A percentile compares a stretch with the other conserved stretches of the same genome.
Conservation (phyloP, 208 protist species). For the Leishmania aethiopica region DNA sequence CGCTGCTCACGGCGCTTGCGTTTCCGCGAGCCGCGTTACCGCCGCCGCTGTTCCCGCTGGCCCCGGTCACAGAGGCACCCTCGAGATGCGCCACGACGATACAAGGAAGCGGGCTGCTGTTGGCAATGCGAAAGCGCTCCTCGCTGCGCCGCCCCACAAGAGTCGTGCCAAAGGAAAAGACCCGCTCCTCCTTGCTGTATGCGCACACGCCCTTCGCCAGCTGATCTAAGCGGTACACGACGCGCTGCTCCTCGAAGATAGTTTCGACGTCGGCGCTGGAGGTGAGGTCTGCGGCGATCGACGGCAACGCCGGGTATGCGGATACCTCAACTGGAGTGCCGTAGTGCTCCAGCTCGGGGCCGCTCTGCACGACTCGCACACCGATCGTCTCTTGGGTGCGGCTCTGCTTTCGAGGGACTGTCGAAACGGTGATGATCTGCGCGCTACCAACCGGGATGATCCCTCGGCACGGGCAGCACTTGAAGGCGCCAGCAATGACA, state of each 20-base stretch:
- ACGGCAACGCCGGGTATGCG: conserved; percentile 93
- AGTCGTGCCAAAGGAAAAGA: conserved; percentile 93
- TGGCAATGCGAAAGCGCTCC: conserved; percentile 95
- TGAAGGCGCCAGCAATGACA: conserved; percentile 80
- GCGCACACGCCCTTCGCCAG: conserved; percentile 64
- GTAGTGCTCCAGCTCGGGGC: conserved; percentile 61
- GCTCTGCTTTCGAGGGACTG: conserved; percentile 66
- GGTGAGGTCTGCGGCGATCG: conserved; percentile 90
- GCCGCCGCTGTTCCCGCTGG: conserved; percentile 12
- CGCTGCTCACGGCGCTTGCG: conserved; percentile 17
- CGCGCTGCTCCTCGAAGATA: conserved; percentile 98
- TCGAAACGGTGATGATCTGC: conserved; percentile 67
- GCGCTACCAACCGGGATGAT: conserved; percentile 66
- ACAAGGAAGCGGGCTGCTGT: conserved; percentile 94
- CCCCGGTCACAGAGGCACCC: conserved; percentile 7
- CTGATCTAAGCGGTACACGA: conserved; percentile 84
- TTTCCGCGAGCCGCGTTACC: conserved; percentile 23
- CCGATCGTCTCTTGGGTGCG: conserved; percentile 82
- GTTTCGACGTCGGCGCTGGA: conserved; percentile 79
- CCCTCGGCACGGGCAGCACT: conserved; percentile 64
- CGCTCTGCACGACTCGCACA: conserved; percentile 91
- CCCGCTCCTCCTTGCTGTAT: conserved; percentile 90
- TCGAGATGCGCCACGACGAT: conserved; percentile 75
- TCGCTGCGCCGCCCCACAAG: conserved; percentile 80
- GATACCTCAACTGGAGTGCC: conserved; percentile 92